These are phyloP conservation scores for Fusarium sp. DNA, from an alignment of 2,329 filamentous ascomycete genomes.

Conservation along the genomic window DNA sequence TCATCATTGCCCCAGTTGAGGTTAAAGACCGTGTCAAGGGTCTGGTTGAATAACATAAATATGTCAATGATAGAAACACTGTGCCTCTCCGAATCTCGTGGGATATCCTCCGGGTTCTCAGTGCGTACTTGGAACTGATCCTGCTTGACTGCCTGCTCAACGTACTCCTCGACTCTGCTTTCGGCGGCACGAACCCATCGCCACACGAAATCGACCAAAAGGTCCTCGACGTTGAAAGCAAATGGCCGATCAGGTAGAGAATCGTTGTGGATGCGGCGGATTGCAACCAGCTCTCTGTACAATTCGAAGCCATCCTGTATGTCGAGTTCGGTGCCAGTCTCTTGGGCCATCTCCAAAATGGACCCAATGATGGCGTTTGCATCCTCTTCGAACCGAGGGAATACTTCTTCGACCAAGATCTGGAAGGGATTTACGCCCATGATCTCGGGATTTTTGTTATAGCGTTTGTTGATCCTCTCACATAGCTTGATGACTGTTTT, in stretches of 20 bases:
- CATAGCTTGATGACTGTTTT: slow-evolving; percentile 86
- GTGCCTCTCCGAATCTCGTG: slow-evolving; percentile 84
- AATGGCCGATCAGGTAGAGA: slow-evolving; percentile 80
- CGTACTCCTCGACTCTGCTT: slow-evolving; percentile 80
- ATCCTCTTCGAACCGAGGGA: slow-evolving; percentile 91
- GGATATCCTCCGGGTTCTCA: slow-evolving; percentile 69
- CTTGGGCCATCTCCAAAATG: slow-evolving; percentile 79
- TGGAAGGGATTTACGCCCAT: slow-evolving; percentile 76
- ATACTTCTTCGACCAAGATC: slow-evolving; percentile 82
- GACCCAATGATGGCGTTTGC: slow-evolving; percentile 84
- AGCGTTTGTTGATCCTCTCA: slow-evolving; percentile 91
- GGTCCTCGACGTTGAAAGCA: slow-evolving; percentile 85
- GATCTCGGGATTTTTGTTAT: slow-evolving; percentile 86
- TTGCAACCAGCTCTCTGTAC: slow-evolving; percentile 87
- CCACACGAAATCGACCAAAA: slow-evolving; percentile 94
- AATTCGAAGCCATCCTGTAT: slow-evolving; percentile 94
- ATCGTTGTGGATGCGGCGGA: slow-evolving; percentile 82
- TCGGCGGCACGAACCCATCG: slow-evolving; percentile 90
- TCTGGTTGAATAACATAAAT: slow-evolving; percentile 93
- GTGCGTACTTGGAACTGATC: slow-evolving; percentile 84
- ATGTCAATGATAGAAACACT: slow-evolving; percentile 94
- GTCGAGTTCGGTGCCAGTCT: slow-evolving; percentile 78
- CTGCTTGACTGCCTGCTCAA: slow-evolving; percentile 90
- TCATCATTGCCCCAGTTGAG: slow-evolving; percentile 94
- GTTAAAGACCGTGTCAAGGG: slow-evolving; percentile 84